A percentile compares a stretch with the other conserved stretches of the same genome.
Evolutionary conservation across 257 asterid species (phyloP).

Genomic region (Mitragyna speciosa): DNA sequence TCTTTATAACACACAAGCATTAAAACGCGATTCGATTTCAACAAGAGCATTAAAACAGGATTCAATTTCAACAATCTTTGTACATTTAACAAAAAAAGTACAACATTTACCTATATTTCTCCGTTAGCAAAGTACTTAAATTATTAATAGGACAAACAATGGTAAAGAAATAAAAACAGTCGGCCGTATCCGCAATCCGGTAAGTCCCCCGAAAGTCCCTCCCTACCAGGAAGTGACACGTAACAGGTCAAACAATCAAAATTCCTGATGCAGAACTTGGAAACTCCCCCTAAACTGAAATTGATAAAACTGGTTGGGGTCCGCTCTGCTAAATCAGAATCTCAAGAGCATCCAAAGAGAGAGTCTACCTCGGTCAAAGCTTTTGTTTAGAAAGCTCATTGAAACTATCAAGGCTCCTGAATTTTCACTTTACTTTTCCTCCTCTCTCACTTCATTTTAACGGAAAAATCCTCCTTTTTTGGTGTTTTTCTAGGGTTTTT

Average conservation of each 20-base stretch:
- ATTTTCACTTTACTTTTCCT: constrained; percentile 22
- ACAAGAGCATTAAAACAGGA: no score
- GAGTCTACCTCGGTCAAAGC: constrained; percentile 42
- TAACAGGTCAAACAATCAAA: constrained; percentile 13
- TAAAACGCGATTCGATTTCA: no score
- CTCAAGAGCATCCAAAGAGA: constrained; percentile 23
- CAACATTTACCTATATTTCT: background rate
- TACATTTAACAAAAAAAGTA: no score
- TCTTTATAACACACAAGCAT: no score
- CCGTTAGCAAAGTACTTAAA: background rate
- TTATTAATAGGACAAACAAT: background rate
- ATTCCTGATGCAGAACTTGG: constrained; percentile 27
- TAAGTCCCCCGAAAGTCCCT: no score
- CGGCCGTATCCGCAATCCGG: background rate
- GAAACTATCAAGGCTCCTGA: constrained; percentile 21
- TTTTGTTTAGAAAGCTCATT: constrained; percentile 37
- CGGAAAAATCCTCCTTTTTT: background rate
- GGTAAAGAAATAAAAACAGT: background rate
- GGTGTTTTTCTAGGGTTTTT: constrained; percentile 11
- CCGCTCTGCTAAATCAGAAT: constrained; percentile 44
- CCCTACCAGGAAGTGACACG: constrained; percentile 23
- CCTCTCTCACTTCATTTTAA: constrained; percentile 1
- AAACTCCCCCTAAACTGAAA: constrained; percentile 41
- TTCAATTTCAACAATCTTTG: no score
- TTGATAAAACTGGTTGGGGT: constrained; percentile 49